These are phyloP conservation scores for Gossypium schwendimanii DNA, from an alignment of 441 rosid genomes.

Conservation along the genomic window DNA sequence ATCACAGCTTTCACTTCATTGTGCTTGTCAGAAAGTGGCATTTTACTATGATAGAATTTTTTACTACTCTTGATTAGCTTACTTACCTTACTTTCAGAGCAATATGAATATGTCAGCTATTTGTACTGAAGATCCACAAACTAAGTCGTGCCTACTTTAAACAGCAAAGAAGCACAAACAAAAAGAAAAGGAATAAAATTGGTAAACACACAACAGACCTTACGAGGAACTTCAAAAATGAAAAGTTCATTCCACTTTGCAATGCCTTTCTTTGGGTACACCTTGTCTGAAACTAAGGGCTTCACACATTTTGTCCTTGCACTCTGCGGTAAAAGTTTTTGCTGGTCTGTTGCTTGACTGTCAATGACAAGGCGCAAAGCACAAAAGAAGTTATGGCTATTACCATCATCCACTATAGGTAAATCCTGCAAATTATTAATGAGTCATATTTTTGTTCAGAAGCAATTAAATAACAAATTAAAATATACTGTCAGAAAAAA, in stretches of 20 bases:
- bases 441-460: constrained; percentile 11
- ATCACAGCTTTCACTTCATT: not conserved
- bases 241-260: constrained; percentile 97
- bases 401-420: constrained; percentile 83
- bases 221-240: constrained; percentile 89
- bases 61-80: not conserved
- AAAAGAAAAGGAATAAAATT: not conserved
- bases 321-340: constrained; percentile 94
- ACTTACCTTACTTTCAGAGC: not conserved
- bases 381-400: constrained; percentile 85
- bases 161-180: not conserved
- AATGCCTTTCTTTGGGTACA: constrained; percentile 36
- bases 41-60: not conserved
- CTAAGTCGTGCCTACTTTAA: not conserved
- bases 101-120: not conserved
- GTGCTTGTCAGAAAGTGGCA: not conserved
- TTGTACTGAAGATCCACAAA: not conserved
- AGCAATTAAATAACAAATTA: constrained; percentile 4
- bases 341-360: constrained; percentile 77
- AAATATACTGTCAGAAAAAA: not conserved
- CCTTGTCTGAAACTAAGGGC: constrained; percentile 42
- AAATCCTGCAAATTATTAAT: constrained; percentile 53
- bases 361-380: constrained; percentile 82
- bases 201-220: constrained; percentile 35
- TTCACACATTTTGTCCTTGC: constrained; percentile 96